Percentiles rank a stretch among this genome's conserved stretches.
Conservation (phyloP, 177 flowering plant genomes). For the Vitis hybrid region DNA sequence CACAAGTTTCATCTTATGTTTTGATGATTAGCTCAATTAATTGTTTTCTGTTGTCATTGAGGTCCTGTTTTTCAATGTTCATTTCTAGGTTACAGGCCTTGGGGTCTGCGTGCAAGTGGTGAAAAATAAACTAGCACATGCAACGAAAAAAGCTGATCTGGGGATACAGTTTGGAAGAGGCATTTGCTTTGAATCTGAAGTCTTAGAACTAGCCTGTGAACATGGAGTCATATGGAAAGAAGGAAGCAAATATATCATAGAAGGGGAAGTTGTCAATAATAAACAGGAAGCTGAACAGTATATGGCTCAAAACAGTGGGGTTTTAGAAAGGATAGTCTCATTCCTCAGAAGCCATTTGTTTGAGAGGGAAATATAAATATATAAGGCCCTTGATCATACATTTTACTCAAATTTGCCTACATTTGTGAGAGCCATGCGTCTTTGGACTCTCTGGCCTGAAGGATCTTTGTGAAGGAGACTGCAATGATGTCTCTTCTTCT, state of each 20-base stretch:
- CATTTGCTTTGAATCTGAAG: conserved; percentile 57
- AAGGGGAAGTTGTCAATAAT: conserved; percentile 44
- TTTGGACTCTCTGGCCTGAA: too few relatives aligned
- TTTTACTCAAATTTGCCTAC: not conserved
- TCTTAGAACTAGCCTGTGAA: conserved; percentile 72
- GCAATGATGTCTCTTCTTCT: too few relatives aligned
- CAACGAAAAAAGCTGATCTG: conserved; percentile 65
- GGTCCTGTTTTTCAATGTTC: conserved; percentile 7
- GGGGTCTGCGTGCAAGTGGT: conserved; percentile 66
- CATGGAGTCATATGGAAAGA: conserved; percentile 57
- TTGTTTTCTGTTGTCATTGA: not conserved
- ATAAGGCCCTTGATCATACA: not conserved
- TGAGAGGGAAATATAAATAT: conserved; percentile 8
- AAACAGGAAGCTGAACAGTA: conserved; percentile 52
- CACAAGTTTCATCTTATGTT: not conserved
- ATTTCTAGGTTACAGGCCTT: conserved; percentile 57
- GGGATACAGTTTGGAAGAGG: conserved; percentile 71
- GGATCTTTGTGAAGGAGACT: too few relatives aligned
- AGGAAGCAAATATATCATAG: conserved; percentile 48
- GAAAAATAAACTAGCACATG: conserved; percentile 78
- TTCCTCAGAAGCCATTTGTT: conserved; percentile 52
- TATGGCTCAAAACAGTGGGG: conserved; percentile 46
- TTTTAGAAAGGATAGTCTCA: conserved; percentile 36
- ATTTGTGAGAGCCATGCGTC: not conserved
- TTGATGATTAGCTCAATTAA: not conserved